Evolutionary conservation across 2,329 filamentous ascomycete genomes (phyloP).

Genomic region (Amesomyces nigricolor): DNA sequence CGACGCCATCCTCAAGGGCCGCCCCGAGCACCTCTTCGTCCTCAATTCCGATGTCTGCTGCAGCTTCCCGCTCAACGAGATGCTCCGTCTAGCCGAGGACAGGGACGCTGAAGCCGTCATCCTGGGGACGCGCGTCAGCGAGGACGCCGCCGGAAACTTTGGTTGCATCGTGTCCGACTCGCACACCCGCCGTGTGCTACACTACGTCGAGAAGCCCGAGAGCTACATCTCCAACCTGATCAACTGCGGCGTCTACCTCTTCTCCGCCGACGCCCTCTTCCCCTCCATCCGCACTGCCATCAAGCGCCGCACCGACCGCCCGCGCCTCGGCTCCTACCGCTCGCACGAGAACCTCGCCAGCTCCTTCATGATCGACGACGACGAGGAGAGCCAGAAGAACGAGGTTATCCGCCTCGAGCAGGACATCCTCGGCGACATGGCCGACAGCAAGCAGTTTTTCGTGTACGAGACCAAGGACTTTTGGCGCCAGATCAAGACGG

Average conservation of each 20-base stretch:
- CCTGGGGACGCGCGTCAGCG: slow-evolving; percentile 82
- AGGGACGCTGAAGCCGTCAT: slow-evolving; percentile 97
- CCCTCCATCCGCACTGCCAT: slow-evolving; percentile 90
- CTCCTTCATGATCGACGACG: slow-evolving; percentile 51
- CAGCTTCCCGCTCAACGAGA: slow-evolving; percentile 91
- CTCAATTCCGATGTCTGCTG: slow-evolving; percentile 98
- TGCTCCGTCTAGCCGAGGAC: slow-evolving; percentile 90
- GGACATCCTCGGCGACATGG: slow-evolving; percentile 91
- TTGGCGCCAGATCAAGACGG: slow-evolving; percentile 99
- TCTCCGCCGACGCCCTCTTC: slow-evolving; percentile 93
- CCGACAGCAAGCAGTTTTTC: slow-evolving; percentile 96
- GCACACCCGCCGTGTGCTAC: slow-evolving; percentile 89
- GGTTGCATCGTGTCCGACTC: slow-evolving; percentile 95
- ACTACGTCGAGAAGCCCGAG: slow-evolving; percentile 99
- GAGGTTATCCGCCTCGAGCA: slow-evolving; percentile 93
- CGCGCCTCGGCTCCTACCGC: slow-evolving; percentile 88
- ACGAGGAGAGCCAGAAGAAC: slow-evolving; percentile 69
- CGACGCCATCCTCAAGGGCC: slow-evolving; percentile 94
- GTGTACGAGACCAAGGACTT: slow-evolving; percentile 99
- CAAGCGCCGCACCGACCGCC: slow-evolving; percentile 88
- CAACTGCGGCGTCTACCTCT: slow-evolving; percentile 98
- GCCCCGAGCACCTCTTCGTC: slow-evolving; percentile 92
- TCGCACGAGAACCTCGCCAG: slow-evolving; percentile 87
- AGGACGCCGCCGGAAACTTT: slow-evolving; percentile 91
- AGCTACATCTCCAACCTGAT: slow-evolving; percentile 97